Evolutionary conservation across 495 filamentous ascomycete genomes (phyloP).

Genomic region (Trichoderma gamsii): DNA sequence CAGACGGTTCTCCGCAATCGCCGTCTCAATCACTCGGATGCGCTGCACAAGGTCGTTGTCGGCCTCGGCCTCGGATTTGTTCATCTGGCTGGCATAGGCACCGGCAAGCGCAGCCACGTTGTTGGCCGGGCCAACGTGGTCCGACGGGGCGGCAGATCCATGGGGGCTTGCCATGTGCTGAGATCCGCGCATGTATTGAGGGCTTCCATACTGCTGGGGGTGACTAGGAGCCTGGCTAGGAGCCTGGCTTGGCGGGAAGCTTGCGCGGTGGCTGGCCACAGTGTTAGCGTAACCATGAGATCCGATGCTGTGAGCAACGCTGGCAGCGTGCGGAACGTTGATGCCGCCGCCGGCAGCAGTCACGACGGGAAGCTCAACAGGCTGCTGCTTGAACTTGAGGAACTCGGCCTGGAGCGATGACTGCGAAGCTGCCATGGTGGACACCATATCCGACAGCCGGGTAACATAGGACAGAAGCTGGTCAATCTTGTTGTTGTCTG

Average conservation of each 20-base stretch:
- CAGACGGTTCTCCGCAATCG: slow-evolving; percentile 10
- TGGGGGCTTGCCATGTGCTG: slow-evolving; percentile 13
- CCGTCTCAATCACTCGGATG: slow-evolving; percentile 12
- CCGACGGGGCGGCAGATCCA: slow-evolving; percentile 4
- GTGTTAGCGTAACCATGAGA: slow-evolving; percentile 10
- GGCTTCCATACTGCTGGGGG: slow-evolving; percentile 12
- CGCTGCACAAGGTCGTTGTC: slow-evolving; percentile 17
- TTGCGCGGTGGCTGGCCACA: slow-evolving; percentile 5
- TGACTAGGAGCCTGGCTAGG: slow-evolving; percentile 14
- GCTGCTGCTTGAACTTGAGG: slow-evolving; percentile 44
- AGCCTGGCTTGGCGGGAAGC: slow-evolving; percentile 14
- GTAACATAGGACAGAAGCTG: slow-evolving; percentile 68
- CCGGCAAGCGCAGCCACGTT: slow-evolving; percentile 11
- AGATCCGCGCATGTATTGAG: slow-evolving; percentile 13
- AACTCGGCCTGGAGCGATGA: slow-evolving; percentile 56
- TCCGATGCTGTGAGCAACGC: slow-evolving; percentile 1
- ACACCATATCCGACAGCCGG: slow-evolving; percentile 64
- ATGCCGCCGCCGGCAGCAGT: slow-evolving; percentile 6
- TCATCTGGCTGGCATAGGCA: slow-evolving; percentile 15
- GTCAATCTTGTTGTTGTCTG: slow-evolving; percentile 74
- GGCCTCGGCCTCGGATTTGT: slow-evolving; percentile 12
- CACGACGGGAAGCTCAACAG: slow-evolving; percentile 20
- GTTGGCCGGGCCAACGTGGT: slow-evolving; percentile 7
- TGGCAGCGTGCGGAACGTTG: background rate
- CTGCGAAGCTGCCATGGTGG: slow-evolving; percentile 62